phyloP scores from a whole-genome alignment of 2,329 filamentous ascomycete genomes.

The Cladosporium austrohemisphaericum region DNA sequence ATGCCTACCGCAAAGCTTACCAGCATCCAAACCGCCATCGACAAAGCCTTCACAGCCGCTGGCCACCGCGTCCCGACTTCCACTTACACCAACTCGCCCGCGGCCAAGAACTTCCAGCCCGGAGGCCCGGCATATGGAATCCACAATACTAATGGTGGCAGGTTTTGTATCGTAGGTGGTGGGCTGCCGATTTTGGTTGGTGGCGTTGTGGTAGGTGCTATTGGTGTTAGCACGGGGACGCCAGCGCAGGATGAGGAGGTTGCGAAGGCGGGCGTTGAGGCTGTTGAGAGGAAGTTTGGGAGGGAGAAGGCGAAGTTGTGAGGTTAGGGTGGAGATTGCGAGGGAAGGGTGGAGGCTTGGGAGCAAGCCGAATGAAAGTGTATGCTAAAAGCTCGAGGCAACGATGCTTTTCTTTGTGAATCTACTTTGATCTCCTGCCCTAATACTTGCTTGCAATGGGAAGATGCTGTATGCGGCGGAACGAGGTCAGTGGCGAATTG shows the following conservation, averaged over 20 bases:
- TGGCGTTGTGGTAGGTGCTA: constrained; percentile 50
- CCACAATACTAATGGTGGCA: constrained; percentile 50
- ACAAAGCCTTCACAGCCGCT: constrained; percentile 57
- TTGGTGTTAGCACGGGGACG: constrained; percentile 54
- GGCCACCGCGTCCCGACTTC: constrained; percentile 52
- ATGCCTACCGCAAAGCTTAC: constrained; percentile 49
- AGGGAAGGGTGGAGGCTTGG: not conserved
- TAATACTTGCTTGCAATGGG: too few relatives aligned
- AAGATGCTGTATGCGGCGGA: too few relatives aligned
- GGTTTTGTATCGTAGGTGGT: constrained; percentile 53
- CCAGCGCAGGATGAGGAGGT: constrained; percentile 54
- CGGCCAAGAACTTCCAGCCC: constrained; percentile 48
- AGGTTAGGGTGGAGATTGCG: not conserved
- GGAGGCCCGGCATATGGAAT: constrained; percentile 52
- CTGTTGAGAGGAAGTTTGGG: constrained; percentile 37
- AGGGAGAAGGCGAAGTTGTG: constrained; percentile 38
- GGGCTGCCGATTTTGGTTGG: constrained; percentile 50
- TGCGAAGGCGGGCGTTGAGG: constrained; percentile 50
- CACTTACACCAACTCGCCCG: constrained; percentile 41
- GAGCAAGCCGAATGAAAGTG: too few relatives aligned
- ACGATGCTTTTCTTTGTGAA: too few relatives aligned
- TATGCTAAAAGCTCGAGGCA: too few relatives aligned
- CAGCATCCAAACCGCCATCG: constrained; percentile 61
- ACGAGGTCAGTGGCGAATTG: too few relatives aligned
- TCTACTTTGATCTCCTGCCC: too few relatives aligned